Percentiles rank a stretch among this genome's conserved stretches.
These are phyloP conservation scores for Cladosporium colombiae DNA, from an alignment of 2,329 filamentous ascomycete species.

Conservation along the genomic window DNA sequence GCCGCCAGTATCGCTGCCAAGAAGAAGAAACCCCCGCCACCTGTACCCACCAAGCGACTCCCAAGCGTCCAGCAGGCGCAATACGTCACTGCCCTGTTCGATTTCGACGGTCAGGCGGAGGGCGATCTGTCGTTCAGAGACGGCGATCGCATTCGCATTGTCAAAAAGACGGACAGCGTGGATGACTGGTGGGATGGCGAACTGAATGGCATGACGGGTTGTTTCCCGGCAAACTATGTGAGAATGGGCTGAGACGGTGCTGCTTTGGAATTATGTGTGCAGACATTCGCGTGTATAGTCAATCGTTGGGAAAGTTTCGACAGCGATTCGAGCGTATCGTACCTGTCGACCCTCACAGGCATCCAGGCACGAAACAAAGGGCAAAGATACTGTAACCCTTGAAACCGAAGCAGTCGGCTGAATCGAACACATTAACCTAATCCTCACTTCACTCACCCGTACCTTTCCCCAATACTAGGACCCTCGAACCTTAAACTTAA, in stretches of 20 bases:
- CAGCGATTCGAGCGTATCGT: not conserved
- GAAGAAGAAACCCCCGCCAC: constrained; percentile 77
- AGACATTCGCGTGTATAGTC: not conserved
- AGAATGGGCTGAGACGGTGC: not conserved
- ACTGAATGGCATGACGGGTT: constrained; percentile 65
- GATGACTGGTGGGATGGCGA: constrained; percentile 92
- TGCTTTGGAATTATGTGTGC: not conserved
- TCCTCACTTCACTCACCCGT: not conserved
- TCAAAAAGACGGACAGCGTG: constrained; percentile 75
- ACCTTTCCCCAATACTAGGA: not conserved
- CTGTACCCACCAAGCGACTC: constrained; percentile 64
- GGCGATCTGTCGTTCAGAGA: constrained; percentile 75
- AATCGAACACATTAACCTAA: not conserved
- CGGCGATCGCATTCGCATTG: constrained; percentile 73
- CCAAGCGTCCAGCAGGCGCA: constrained; percentile 48
- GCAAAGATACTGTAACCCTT: not conserved
- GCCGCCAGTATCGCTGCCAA: constrained; percentile 47
- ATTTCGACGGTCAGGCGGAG: constrained; percentile 68
- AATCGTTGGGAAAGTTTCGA: not conserved
- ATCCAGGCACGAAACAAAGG: not conserved
- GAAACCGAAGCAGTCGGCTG: not conserved
- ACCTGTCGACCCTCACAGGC: not conserved
- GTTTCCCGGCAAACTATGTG: constrained; percentile 79
- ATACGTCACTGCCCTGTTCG: constrained; percentile 65
- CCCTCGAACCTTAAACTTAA: not conserved